Base-by-base conservation (phyloP, 1,284 basidiomycete species). In the Rhodotorula sp. region DNA sequence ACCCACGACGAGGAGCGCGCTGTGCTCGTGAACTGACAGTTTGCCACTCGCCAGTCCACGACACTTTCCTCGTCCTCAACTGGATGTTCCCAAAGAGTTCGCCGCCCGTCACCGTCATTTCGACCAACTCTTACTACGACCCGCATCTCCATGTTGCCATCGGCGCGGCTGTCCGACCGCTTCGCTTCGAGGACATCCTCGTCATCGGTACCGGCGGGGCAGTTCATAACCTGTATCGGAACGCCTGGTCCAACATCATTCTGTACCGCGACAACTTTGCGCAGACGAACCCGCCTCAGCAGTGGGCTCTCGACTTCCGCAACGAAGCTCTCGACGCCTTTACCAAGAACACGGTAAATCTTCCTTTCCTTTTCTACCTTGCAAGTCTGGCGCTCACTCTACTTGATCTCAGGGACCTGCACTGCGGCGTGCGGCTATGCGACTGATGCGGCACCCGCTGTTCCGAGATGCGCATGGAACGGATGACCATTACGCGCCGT, bases 241-340 rank as follows among this genome's bases (percentile, higher is more conserved):
- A 76, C 67, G 64, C 66, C 19, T 78, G 72, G 68, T 54, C 62
- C 45, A 72, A 76, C 49, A 67, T 76, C 57, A 67, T 76, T 52
- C 49, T 78, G 31, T 65, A 72, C 58, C 71, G 73, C 31, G 77
- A 78, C 68, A 78, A 78, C 60, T 78, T 78, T 62, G 77, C 75
- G 0, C 77, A 78, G 64, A 64, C 69, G 1, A 38, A 55, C 2
- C 75, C 74, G 16, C 77, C 77, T 0, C 71, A 73, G 54, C 68
- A 76, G 47, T 78, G 77, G 73, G 77, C 77, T 3, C 67, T 78
- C 58, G 77, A 78, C 57, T 78, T 78, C 48, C 67, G 77, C n/a
- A 71, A 68, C 38, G 77, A 71, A 43, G 71, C 75, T 5, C 50
- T 66, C n/a, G 77, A 78, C 58, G 77, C 77, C 0, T 65, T 78